Percentiles rank a stretch among this genome's conserved stretches.
phyloP scores from a whole-genome alignment of 2,329 filamentous ascomycete species.

The Pseudocercospora ulei region DNA sequence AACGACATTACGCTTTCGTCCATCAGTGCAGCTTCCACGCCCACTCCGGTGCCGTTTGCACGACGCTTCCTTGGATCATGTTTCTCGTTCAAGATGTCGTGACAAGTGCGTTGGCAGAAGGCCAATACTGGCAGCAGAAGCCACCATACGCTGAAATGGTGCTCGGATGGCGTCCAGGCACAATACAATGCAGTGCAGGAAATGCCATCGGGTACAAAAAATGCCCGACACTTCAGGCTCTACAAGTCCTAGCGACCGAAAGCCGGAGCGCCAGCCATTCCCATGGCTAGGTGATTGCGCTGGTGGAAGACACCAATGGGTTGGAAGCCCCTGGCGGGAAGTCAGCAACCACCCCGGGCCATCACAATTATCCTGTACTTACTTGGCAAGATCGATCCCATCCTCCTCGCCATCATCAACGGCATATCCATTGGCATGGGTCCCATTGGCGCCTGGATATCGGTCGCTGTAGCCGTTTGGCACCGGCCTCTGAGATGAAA shows the following conservation, averaged over 20 bases:
- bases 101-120: too few relatives aligned
- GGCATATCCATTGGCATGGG: constrained; percentile 25
- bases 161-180: too few relatives aligned
- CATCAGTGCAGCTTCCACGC: too few relatives aligned
- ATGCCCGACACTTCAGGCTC: too few relatives aligned
- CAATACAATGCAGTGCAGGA: too few relatives aligned
- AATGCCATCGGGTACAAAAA: too few relatives aligned
- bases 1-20: too few relatives aligned
- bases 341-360: constrained; percentile 13
- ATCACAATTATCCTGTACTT: constrained; percentile 25
- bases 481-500: constrained; percentile 6
- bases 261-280: constrained; percentile 20
- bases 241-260: constrained; percentile 26
- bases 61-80: too few relatives aligned
- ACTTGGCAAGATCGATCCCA: constrained; percentile 45
- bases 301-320: constrained; percentile 43
- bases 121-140: too few relatives aligned
- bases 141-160: too few relatives aligned
- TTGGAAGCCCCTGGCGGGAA: constrained; percentile 39
- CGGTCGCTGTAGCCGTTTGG: constrained; percentile 14
- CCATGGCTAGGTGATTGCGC: constrained; percentile 30
- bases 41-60: too few relatives aligned
- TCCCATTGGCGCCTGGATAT: constrained; percentile 8
- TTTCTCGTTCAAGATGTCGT: too few relatives aligned
- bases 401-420: constrained; percentile 40